Conservation (phyloP, 2,329 filamentous ascomycete species). For the Ramularia endophylla region DNA sequence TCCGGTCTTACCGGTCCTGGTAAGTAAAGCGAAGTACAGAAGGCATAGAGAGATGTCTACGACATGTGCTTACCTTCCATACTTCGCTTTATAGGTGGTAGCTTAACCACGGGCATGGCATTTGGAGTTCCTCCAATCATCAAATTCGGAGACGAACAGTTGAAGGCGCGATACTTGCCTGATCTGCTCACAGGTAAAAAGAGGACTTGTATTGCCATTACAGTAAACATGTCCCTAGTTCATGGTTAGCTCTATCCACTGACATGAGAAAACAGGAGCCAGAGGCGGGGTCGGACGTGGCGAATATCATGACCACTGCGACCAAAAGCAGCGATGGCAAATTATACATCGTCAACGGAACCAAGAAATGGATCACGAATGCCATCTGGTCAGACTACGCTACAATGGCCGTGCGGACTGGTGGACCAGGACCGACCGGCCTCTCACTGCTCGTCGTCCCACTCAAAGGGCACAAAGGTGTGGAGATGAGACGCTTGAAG, state of each 20-base stretch:
- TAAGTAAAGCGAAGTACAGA: too few species aligned
- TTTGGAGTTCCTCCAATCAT: slow-evolving; percentile 67
- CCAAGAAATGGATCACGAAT: slow-evolving; percentile 76
- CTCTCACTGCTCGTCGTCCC: slow-evolving; percentile 65
- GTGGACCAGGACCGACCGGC: slow-evolving; percentile 56
- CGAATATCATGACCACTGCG: slow-evolving; percentile 65
- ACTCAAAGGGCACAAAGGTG: slow-evolving; percentile 60
- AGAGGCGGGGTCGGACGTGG: slow-evolving; percentile 66
- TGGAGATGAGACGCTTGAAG: slow-evolving; percentile 62
- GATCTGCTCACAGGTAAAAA: slow-evolving; percentile 62
- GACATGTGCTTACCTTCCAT: too few species aligned
- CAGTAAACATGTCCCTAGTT: too few species aligned
- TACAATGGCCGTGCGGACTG: slow-evolving; percentile 68
- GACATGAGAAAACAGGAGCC: too few species aligned
- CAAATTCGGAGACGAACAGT: slow-evolving; percentile 57
- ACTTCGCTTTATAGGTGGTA: too few species aligned
- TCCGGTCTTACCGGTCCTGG: slow-evolving; percentile 59
- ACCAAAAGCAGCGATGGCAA: slow-evolving; percentile 57
- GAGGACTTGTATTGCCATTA: slow-evolving; percentile 70
- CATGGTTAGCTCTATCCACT: too few species aligned
- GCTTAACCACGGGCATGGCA: slow-evolving; percentile 65
- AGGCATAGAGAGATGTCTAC: too few species aligned
- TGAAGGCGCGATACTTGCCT: slow-evolving; percentile 63
- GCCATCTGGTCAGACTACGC: slow-evolving; percentile 64
- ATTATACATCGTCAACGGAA: slow-evolving; percentile 65